Evolutionary conservation across 352 stramenopile genomes (phyloP), one percentile per base, ranked within the genome.

Genomic region (Globisporangium viniferum): DNA sequence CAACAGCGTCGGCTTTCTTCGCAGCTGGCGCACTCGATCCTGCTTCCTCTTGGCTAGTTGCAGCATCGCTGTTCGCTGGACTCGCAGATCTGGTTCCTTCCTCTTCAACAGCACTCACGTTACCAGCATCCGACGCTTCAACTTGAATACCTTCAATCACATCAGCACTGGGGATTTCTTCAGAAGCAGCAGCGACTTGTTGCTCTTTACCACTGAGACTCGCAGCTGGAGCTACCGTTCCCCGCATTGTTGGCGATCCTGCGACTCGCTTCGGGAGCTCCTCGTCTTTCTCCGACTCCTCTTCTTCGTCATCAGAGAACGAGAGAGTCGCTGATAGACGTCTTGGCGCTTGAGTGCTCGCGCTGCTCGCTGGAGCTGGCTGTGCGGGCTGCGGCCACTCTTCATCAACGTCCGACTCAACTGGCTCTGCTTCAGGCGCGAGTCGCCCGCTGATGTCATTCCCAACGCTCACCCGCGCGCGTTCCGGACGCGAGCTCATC

Each of bases 371-470:
- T 59, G 12, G 69, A 36, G n/a, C 36, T 67, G 67, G 27, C 24
- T 33, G 53, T 12, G 12, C n/a, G 5, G 36, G 20, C 22, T 56
- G 31, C 15, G 82, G 81, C 71, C 80, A 87, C n/a, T 78, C 80
- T 59, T 90, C 80, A 59, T 92, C 84, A 56, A 84, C 82, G 35
- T 92, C 84, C 27, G 80, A 89, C 59, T 89, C 83, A 15, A 76
- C 70, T 33, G 73, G 64, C 65, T 73, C 60, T 7, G 31, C 71
- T 48, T 67, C 39, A 5, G 27, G 44, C 18, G 18, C 36, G 31
- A 49, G 20, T 12, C 12, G 56, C 8, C 33, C 20, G 9, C 20
- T 46, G n/a, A 3, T 62, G n/a, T 10, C 33, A 62, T 49, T 31
- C 10, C 33, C 56, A 27, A 44, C 18, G 18, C 29, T 44, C 20